Conservation (phyloP, 2,329 filamentous ascomycete genomes). For the Sporothrix protearum region DNA sequence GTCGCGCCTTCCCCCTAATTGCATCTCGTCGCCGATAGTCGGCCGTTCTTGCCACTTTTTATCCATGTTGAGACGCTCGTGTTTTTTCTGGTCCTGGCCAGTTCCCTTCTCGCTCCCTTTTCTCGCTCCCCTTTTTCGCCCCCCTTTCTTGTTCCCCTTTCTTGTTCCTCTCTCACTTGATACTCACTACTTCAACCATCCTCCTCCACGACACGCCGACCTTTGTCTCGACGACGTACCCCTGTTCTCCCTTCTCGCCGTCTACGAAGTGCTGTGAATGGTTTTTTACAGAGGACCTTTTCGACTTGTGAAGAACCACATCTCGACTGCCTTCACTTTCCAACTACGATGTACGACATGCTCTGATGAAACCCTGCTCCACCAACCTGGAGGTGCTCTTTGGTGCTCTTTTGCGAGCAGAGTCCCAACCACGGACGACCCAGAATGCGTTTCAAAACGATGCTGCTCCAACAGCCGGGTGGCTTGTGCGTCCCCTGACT, state of each 20-base stretch:
- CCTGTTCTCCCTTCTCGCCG: background rate
- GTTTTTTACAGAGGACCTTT: no score
- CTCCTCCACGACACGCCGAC: background rate
- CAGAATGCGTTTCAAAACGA: conserved; percentile 16
- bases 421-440: background rate
- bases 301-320: background rate
- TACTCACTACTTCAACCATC: background rate
- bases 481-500: conserved; percentile 4
- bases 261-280: background rate
- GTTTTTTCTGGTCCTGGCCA: background rate
- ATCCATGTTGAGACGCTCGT: background rate
- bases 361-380: background rate
- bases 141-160: background rate
- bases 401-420: background rate
- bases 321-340: background rate
- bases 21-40: background rate
- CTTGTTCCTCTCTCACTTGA: background rate
- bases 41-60: background rate
- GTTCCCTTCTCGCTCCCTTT: background rate
- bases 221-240: background rate
- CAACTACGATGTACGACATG: background rate
- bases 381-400: background rate
- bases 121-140: background rate
- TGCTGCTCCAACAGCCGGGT: conserved; percentile 2
- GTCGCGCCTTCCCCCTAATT: background rate